Conservation (phyloP, 257 asterid species). For the Asclepias syriaca region DNA sequence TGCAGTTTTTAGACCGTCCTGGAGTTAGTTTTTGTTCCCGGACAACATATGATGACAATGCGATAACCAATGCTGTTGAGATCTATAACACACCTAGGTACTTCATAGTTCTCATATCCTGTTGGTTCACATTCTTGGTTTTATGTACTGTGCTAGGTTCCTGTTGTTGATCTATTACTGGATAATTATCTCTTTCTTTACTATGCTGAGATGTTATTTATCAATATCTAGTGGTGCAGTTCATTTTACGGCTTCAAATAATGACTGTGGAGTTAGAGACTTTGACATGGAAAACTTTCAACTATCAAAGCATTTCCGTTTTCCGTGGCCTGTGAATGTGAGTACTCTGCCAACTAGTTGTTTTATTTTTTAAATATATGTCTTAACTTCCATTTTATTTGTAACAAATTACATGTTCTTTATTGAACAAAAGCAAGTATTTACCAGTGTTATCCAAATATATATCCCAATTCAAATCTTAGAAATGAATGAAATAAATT, state of each 20-base stretch:
- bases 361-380: not conserved
- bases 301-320: constrained; percentile 55
- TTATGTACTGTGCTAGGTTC: not conserved
- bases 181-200: not conserved
- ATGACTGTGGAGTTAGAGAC: constrained; percentile 84
- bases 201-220: constrained; percentile 22
- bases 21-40: constrained; percentile 88
- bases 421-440: too few relatives aligned
- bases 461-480: too few relatives aligned
- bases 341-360: constrained; percentile 18
- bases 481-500: too few relatives aligned
- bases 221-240: constrained; percentile 73
- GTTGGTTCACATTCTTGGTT: not conserved
- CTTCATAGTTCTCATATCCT: not conserved
- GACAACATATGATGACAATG: constrained; percentile 90
- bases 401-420: not conserved
- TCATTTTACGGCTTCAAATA: constrained; percentile 85
- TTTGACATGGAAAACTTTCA: constrained; percentile 89
- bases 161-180: not conserved
- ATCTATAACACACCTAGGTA: constrained; percentile 66
- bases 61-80: constrained; percentile 81
- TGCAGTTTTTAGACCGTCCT: constrained; percentile 83
- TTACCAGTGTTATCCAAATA: not conserved
- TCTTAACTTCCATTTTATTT: not conserved
- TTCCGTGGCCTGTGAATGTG: constrained; percentile 95